Evolutionary conservation across 352 stramenopile genomes (phyloP).

Genomic region (Phytophthora europaea): DNA sequence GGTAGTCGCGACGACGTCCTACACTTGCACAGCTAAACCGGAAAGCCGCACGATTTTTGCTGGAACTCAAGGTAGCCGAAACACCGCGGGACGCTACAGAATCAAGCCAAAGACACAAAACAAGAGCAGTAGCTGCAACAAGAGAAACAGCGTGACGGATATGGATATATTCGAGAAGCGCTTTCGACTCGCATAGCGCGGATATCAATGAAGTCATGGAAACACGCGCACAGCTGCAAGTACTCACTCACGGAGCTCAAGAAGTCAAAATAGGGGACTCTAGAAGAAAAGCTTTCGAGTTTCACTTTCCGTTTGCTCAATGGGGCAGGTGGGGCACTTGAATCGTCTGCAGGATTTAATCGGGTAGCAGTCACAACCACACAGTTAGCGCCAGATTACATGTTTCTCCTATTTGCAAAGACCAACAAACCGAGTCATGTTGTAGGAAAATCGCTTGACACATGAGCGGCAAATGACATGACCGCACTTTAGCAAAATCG

Average conservation of each 20-base stretch:
- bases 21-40: background rate
- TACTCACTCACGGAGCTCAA: conserved; percentile 12
- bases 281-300: conserved; percentile 84
- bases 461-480: conserved; percentile 88
- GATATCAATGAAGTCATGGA: conserved; percentile 21
- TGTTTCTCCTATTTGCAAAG: background rate
- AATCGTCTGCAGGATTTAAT: conserved; percentile 62
- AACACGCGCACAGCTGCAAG: conserved; percentile 24
- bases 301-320: conserved; percentile 83
- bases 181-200: conserved; percentile 32
- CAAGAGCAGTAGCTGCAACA: conserved; percentile 21
- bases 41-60: background rate
- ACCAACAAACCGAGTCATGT: conserved; percentile 72
- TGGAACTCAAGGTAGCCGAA: background rate
- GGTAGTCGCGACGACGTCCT: conserved; percentile 1
- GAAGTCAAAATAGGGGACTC: conserved; percentile 17
- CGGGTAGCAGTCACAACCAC: background rate
- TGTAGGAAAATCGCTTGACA: conserved; percentile 84
- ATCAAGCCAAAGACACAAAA: conserved; percentile 7
- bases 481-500: conserved; percentile 88
- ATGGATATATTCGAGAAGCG: conserved; percentile 56
- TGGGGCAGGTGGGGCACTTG: conserved; percentile 90
- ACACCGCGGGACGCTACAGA: background rate
- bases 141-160: conserved; percentile 35
- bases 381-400: background rate